Percentiles rank a stretch among this genome's conserved stretches.
Conservation (phyloP, 129 eudicot species). For the Rutidosis leptorrhynchoides region DNA sequence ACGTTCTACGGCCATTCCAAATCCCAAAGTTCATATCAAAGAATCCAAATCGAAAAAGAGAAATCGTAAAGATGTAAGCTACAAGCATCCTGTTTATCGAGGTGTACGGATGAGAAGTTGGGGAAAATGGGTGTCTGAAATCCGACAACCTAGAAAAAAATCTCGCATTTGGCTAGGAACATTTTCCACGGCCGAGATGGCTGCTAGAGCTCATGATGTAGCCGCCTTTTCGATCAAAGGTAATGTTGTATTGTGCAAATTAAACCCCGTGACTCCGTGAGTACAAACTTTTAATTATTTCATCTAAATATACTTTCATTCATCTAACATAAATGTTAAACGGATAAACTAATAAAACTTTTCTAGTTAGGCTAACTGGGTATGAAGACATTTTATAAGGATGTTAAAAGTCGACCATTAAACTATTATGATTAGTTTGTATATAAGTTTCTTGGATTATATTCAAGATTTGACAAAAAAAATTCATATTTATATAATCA, state of each 20-base stretch:
- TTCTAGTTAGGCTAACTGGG: too few species aligned
- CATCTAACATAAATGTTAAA: too few species aligned
- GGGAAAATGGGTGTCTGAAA: slow-evolving; percentile 47
- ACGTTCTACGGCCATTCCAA: background rate
- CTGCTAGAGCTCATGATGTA: slow-evolving; percentile 36
- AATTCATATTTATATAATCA: too few species aligned
- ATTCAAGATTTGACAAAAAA: too few species aligned
- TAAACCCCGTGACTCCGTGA: too few species aligned
- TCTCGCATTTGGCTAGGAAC: slow-evolving; percentile 45
- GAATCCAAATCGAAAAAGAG: slow-evolving; percentile 3
- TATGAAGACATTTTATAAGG: too few species aligned
- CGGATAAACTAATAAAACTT: too few species aligned
- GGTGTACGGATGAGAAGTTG: slow-evolving; percentile 41
- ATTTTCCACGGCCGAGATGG: slow-evolving; percentile 38
- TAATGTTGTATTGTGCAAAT: background rate
- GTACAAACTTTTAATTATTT: too few species aligned
- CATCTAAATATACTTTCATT: too few species aligned
- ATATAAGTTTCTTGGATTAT: background rate
- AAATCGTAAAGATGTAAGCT: slow-evolving; percentile 32
- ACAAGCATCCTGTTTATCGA: slow-evolving; percentile 36
- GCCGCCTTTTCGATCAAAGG: slow-evolving; percentile 36
- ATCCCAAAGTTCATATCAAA: background rate
- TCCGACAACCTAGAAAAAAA: slow-evolving; percentile 36
- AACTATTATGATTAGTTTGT: too few species aligned
- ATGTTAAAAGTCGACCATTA: too few species aligned